Conservation (phyloP, 768 basidiomycete genomes). For the Tricholoma matsutake region DNA sequence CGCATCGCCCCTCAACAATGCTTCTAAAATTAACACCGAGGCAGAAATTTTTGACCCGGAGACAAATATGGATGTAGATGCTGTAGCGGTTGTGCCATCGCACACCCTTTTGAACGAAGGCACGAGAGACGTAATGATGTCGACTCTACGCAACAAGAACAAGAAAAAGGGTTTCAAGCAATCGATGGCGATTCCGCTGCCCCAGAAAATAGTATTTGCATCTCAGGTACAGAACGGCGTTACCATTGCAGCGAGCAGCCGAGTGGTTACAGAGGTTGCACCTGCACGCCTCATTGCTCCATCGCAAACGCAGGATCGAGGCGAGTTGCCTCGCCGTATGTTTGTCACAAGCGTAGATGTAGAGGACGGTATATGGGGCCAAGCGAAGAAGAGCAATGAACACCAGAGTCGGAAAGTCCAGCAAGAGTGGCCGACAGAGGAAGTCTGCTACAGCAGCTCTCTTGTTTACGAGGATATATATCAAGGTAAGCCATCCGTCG, state of each 20-base stretch:
- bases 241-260: conserved; percentile 1
- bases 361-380: conserved; percentile 44
- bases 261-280: background rate
- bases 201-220: conserved; percentile 55
- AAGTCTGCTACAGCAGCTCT: background rate
- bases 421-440: background rate
- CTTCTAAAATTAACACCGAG: conserved; percentile 5
- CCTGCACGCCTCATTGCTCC: conserved; percentile 53
- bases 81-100: background rate
- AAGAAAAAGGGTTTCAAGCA: conserved; percentile 68
- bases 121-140: conserved; percentile 37
- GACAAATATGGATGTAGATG: conserved; percentile 4
- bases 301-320: conserved; percentile 51
- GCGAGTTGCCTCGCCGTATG: conserved; percentile 54
- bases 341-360: conserved; percentile 75
- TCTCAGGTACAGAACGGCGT: background rate
- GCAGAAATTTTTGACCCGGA: conserved; percentile 1
- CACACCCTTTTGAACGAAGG: conserved; percentile 6
- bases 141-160: conserved; percentile 68
- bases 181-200: conserved; percentile 38
- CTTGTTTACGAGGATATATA: conserved; percentile 8
- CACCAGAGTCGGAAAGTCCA: conserved; percentile 13
- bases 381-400: conserved; percentile 34
- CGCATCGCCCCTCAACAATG: conserved; percentile 8
- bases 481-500: conserved; percentile 2